Conservation (phyloP, 78 protist species). For the Speleostelium caveatum region DNA sequence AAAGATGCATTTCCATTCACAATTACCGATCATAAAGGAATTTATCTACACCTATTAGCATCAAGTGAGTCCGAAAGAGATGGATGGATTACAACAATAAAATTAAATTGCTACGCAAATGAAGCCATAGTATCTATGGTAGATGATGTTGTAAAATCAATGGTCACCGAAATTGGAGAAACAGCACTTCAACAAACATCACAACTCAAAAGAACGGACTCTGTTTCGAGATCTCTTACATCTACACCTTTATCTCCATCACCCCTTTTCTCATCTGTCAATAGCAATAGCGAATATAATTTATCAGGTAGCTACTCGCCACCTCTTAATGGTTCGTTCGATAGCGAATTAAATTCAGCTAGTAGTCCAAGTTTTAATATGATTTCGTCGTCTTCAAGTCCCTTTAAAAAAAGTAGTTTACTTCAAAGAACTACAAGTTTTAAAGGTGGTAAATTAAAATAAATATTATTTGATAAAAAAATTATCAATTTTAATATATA, state of each 20-base stretch:
- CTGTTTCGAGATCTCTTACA: neutral
- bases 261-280: neutral
- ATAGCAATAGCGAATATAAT: neutral
- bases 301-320: neutral
- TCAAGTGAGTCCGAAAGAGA: conserved; percentile 47
- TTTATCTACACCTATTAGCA: conserved; percentile 8
- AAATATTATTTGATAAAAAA: too few relatives aligned
- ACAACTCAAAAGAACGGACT: neutral
- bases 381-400: neutral
- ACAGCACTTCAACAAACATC: neutral
- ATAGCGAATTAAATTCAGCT: neutral
- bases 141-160: conserved; percentile 34
- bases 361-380: neutral
- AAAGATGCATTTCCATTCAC: conserved; percentile 60
- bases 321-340: neutral
- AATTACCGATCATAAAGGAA: conserved; percentile 6
- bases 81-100: conserved; percentile 49
- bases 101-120: conserved; percentile 55
- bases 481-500: too few relatives aligned
- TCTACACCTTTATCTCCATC: conserved; percentile 1
- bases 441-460: too few relatives aligned
- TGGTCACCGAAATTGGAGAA: conserved; percentile 48
- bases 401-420: conserved; percentile 1
- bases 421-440: conserved; percentile 6
- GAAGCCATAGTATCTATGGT: conserved; percentile 13